Base-by-base conservation (phyloP, 1,284 basidiomycete genomes). In the Trametes hirsuta region DNA sequence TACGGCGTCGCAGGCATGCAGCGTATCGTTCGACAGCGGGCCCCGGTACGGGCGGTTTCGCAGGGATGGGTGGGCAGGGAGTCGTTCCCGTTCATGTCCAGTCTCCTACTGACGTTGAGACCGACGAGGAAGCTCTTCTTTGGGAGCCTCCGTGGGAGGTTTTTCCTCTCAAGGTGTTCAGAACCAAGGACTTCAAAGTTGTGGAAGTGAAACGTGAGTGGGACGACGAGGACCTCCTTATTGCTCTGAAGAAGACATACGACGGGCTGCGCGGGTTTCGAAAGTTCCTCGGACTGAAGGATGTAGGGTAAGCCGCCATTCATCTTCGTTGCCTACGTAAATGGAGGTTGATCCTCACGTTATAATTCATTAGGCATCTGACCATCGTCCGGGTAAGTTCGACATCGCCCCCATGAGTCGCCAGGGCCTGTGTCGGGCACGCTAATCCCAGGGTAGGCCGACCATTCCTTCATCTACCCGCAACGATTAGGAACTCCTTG, bases 161-260 rank as follows among this genome's bases (percentile, higher is more conserved):
- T 8, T 67, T 67, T 54, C 63, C 58, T 9, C 54, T 67, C 12
- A 63, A 59, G 41, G 63, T 56, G 2, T 67, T 61, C 51, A 58
- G 66, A 25, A 56, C 56, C 5, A 36, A 34, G 15, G 48, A 65
- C 49, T 61, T 44, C 51, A 45, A 46, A n/a, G 37, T 46, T 14
- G 18, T 67, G 21, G 51, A 55, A 37, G 57, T 65, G 6, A 8
- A 61, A 15, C n/a, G 52, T 10, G 51, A 53, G n/a, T 67, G 66
- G 66, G 66, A 67, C 48, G 66, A 67, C 42, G 63, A 59, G 21
- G 63, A n/a, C n/a, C 53, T 67, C 37, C 51, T 67, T 9, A 51
- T 50, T 9, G 58, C 58, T 40, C 51, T 67, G 10, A 49, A 50
- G 18, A 50, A 52, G 12, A 41, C 61, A 5, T 67, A 67, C 37